Percentiles rank a stretch among this genome's conserved stretches.
Conservation (phyloP, 2,329 filamentous ascomycete genomes). For the Colletotrichum sp. region DNA sequence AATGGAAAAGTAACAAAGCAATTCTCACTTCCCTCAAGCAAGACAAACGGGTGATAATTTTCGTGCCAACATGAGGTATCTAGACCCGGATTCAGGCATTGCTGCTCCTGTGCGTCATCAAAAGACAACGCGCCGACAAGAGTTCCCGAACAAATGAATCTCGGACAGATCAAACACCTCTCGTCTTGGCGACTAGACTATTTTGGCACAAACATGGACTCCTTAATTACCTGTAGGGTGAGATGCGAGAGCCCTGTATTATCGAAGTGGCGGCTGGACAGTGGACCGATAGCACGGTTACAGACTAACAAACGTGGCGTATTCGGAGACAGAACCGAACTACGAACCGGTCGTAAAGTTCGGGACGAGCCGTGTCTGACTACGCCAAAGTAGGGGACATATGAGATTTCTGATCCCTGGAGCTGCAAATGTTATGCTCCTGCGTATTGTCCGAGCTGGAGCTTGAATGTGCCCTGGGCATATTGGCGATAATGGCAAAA, state of each 20-base stretch:
- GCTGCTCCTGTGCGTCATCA: rapidly evolving
- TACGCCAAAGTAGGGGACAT: neutral
- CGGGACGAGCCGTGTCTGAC: neutral
- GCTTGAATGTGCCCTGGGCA: neutral
- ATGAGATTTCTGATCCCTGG: neutral
- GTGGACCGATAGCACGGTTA: neutral
- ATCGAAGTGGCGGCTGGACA: neutral
- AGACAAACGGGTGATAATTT: too few species aligned
- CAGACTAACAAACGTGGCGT: neutral
- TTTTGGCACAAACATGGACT: neutral
- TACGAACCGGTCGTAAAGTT: neutral
- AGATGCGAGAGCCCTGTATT: neutral
- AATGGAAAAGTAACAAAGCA: too few species aligned
- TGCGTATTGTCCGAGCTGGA: neutral
- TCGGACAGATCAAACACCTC: neutral
- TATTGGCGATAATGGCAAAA: neutral
- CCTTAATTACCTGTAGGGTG: neutral
- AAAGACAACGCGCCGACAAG: neutral
- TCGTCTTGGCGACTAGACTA: neutral
- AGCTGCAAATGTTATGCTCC: neutral
- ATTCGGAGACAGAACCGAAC: neutral
- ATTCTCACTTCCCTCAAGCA: too few species aligned
- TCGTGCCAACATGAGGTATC: neutral
- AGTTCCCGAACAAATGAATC: neutral
- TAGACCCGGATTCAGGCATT: neutral